phyloP scores from a whole-genome alignment of 371 early-diverging fungal genomes.

The Fennellomyces sp. region DNA sequence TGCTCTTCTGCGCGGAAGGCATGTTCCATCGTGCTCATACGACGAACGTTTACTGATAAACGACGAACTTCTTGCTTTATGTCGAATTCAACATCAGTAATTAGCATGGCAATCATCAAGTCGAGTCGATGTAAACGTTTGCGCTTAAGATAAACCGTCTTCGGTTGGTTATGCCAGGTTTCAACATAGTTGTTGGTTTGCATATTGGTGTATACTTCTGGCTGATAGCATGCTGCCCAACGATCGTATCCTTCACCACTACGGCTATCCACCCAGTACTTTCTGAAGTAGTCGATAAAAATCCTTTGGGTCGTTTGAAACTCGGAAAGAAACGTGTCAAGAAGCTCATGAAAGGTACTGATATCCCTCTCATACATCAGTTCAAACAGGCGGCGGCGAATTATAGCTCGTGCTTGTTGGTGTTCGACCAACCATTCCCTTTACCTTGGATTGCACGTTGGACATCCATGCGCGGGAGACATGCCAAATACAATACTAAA shows the following conservation, averaged over 20 bases:
- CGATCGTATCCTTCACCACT: not conserved
- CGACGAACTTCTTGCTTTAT: not conserved
- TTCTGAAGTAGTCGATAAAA: not conserved
- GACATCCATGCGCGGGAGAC: conserved; percentile 3
- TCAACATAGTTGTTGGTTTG: conserved; percentile 10
- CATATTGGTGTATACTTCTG: conserved; percentile 8
- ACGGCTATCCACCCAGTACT: not conserved
- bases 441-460: not conserved
- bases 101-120: not conserved
- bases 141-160: not conserved
- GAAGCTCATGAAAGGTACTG: not conserved
- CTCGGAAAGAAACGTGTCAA: not conserved
- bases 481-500: conserved; percentile 1
- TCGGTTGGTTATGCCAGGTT: conserved; percentile 6
- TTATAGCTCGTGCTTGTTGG: not conserved
- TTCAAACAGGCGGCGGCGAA: not conserved
- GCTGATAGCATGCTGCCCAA: conserved; percentile 4
- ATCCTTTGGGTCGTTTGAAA: not conserved
- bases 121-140: not conserved
- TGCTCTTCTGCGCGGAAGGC: not conserved
- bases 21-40: not conserved
- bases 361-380: not conserved
- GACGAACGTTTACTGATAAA: not conserved
- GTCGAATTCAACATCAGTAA: conserved; percentile 1
- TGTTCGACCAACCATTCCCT: not conserved